These are phyloP conservation scores for Claviceps cyperi DNA, from an alignment of 2,329 filamentous ascomycete genomes.

Conservation along the genomic window DNA sequence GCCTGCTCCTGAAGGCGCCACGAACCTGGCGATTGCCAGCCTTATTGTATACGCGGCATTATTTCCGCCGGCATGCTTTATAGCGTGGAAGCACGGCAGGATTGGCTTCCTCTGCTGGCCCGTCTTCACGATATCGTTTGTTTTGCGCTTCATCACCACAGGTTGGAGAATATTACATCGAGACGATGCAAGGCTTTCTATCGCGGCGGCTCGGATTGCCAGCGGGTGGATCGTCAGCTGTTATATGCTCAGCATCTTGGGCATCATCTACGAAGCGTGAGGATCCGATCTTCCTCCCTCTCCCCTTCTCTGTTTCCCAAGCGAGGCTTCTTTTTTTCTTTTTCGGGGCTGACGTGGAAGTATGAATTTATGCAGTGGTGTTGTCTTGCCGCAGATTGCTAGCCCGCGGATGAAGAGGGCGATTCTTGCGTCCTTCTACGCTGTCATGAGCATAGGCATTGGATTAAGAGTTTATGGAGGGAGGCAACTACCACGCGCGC, in stretches of 20 bases:
- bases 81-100: constrained; percentile 2
- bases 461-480: background rate
- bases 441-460: background rate
- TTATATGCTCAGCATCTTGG: background rate
- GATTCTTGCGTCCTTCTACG: background rate
- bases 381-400: background rate
- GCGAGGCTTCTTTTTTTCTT: too few relatives aligned
- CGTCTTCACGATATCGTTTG: background rate
- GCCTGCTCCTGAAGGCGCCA: background rate
- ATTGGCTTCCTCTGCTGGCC: background rate
- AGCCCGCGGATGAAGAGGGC: background rate
- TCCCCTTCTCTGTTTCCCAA: background rate
- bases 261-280: background rate
- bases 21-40: background rate
- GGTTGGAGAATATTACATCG: background rate
- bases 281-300: background rate
- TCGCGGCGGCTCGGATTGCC: background rate
- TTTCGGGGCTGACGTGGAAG: too few relatives aligned
- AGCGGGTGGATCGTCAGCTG: background rate
- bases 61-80: background rate
- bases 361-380: background rate
- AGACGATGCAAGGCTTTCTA: background rate
- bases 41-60: background rate
- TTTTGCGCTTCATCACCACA: background rate
- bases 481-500: background rate